A percentile compares a stretch with the other conserved stretches of the same genome.
Conservation (phyloP, 2,329 filamentous ascomycete genomes). For the Aspergillus texensis region DNA sequence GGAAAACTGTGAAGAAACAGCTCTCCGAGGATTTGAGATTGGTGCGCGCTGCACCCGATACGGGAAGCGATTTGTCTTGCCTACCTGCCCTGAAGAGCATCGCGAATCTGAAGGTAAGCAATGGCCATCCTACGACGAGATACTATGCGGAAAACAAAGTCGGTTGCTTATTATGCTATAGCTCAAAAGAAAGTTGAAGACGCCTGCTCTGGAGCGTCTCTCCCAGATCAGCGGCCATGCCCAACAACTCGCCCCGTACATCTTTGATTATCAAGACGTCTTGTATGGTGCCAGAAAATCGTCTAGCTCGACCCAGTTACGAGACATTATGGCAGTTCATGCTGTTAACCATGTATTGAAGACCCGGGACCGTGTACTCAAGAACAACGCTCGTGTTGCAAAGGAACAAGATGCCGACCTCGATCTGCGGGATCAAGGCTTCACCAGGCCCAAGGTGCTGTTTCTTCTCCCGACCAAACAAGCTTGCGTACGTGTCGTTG, state of each 20-base stretch:
- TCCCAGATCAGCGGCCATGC: conserved; percentile 64
- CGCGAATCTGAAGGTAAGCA: conserved; percentile 39
- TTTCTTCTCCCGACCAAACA: conserved; percentile 88
- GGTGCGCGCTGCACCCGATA: conserved; percentile 33
- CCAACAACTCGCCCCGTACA: conserved; percentile 66
- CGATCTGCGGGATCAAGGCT: conserved; percentile 89
- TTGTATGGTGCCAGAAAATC: conserved; percentile 73
- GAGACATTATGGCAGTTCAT: conserved; percentile 77
- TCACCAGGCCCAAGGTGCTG: conserved; percentile 89
- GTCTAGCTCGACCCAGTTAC: conserved; percentile 68
- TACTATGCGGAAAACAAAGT: not conserved
- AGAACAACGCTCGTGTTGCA: conserved; percentile 81
- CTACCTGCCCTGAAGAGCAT: conserved; percentile 36
- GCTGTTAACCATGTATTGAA: conserved; percentile 91
- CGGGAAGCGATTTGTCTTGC: conserved; percentile 27
- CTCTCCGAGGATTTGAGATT: conserved; percentile 35
- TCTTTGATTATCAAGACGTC: conserved; percentile 83
- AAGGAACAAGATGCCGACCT: conserved; percentile 67
- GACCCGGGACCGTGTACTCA: conserved; percentile 86
- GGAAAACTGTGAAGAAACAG: conserved; percentile 48
- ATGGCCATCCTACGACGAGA: not conserved
- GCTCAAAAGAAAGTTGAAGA: conserved; percentile 71
- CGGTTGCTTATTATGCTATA: conserved; percentile 53
- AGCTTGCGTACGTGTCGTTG: conserved; percentile 76
- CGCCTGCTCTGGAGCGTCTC: conserved; percentile 57